Conservation (phyloP, 2,329 filamentous ascomycete species). For the Madurella fahalii region DNA sequence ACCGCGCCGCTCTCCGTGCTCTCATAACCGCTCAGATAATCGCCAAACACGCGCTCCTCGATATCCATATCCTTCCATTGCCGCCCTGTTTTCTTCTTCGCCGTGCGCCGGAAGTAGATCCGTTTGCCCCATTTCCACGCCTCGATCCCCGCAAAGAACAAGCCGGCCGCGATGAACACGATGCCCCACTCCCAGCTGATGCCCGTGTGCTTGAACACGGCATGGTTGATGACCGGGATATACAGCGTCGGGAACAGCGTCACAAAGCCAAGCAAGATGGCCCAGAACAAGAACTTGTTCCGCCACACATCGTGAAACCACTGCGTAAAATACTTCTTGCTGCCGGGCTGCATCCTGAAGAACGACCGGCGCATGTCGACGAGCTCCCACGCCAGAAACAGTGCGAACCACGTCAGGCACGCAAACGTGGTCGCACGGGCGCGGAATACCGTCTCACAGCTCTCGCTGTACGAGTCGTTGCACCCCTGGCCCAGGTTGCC, state of each 20-base stretch:
- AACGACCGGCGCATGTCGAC: conserved; percentile 66
- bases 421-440: conserved; percentile 69
- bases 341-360: conserved; percentile 60
- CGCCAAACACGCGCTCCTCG: conserved; percentile 26
- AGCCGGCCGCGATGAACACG: conserved; percentile 58
- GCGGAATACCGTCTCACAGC: conserved; percentile 56
- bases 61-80: conserved; percentile 26
- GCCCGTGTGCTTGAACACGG: conserved; percentile 65
- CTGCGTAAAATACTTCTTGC: conserved; percentile 45
- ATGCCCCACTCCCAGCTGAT: conserved; percentile 72
- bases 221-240: conserved; percentile 61
- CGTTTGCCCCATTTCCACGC: conserved; percentile 64
- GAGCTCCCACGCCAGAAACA: conserved; percentile 70
- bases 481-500: conserved; percentile 51
- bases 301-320: conserved; percentile 59
- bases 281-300: conserved; percentile 66
- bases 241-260: conserved; percentile 63
- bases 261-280: conserved; percentile 55
- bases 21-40: conserved; percentile 17
- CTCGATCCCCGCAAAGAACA: conserved; percentile 57
- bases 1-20: conserved; percentile 1
- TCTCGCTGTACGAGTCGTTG: conserved; percentile 49
- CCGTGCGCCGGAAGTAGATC: conserved; percentile 17
- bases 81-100: conserved; percentile 12
- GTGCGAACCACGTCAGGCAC: conserved; percentile 62